Percentiles rank a stretch among this genome's conserved stretches.
Evolutionary conservation across 371 early-diverging fungal genomes (phyloP).

Genomic region (Synchytrium microbalum): DNA sequence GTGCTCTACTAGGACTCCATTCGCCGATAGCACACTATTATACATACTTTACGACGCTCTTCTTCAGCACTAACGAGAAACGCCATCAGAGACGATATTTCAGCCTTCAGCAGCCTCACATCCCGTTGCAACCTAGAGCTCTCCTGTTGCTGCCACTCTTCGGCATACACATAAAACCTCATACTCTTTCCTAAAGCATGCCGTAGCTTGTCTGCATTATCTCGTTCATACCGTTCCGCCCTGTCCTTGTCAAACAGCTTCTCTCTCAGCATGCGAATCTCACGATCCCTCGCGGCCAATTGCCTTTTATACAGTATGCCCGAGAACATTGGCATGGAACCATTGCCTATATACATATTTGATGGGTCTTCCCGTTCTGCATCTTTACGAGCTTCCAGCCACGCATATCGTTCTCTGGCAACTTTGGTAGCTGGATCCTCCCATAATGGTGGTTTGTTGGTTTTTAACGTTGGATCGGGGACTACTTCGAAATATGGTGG

Average conservation of each 20-base stretch:
- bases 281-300: conserved; percentile 31
- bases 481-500: conserved; percentile 36
- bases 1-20: conserved; percentile 23
- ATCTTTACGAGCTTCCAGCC: conserved; percentile 9
- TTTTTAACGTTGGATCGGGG: conserved; percentile 29
- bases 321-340: conserved; percentile 18
- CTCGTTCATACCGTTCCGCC: conserved; percentile 18
- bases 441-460: conserved; percentile 23
- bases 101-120: conserved; percentile 35
- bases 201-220: conserved; percentile 32
- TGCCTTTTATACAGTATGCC: conserved; percentile 35
- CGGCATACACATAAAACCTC: conserved; percentile 39
- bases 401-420: conserved; percentile 7
- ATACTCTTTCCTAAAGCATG: conserved; percentile 32
- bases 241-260: conserved; percentile 24
- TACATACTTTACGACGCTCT: conserved; percentile 31
- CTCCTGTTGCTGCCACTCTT: conserved; percentile 43
- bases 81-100: conserved; percentile 39
- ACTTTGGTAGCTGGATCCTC: conserved; percentile 9
- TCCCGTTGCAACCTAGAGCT: conserved; percentile 33
- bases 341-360: neutral
- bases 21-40: too few relatives aligned
- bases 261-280: conserved; percentile 30
- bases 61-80: conserved; percentile 41
- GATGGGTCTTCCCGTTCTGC: neutral